Evolutionary conservation across 768 basidiomycete species (phyloP), one percentile per base, ranked within the genome.

Genomic region (Melanogaster broomeanus): DNA sequence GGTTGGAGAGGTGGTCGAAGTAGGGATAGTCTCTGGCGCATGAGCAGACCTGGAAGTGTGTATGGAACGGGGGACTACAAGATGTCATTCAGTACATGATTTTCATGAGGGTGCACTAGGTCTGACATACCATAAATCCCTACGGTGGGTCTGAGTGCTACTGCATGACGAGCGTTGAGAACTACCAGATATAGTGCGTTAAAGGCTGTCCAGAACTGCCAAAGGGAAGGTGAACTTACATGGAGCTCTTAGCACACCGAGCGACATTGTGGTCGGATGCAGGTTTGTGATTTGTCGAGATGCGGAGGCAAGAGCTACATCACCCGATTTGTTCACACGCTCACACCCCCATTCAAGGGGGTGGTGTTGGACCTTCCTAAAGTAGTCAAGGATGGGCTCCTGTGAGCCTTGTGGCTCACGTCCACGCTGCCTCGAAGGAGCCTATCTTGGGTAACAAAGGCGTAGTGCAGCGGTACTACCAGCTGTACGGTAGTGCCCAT

Each of bases 31-130:
- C 31, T 76, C 66, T 21, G 72, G 71, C 40, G 76, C 71, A 12
- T 73, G 75, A 12, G 66, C 64, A 45, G 78, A 67, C 45, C 66
- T 72, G 9, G 85, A 81, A 10, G 78, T 69, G 61, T 87, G 84
- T 19, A 90, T 61, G 37, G 76, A 75, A 60, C 85, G 85, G 62
- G 64, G 70, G 49, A 74, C 82, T 83, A 41, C 33, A 56, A 44
- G 27, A 42, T 33, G 27, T 39, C 28, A 31, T 25, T 48, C 41
- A 63, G 50, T 57, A 53, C 58, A 41, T 45, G 22, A 11, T 22
- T 41, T n/a, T 44, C 48, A 49, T 40, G 44, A 57, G 51, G 33
- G 18, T 3, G 34, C 21, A 10, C 6, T 25, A 42, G 46, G 18
- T 28, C 25, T 25, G 42, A 59, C 69, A 51, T 51, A 79, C 81